Base-by-base conservation (phyloP, 1,284 basidiomycete genomes). In the Sanghuangporus sanghuang region DNA sequence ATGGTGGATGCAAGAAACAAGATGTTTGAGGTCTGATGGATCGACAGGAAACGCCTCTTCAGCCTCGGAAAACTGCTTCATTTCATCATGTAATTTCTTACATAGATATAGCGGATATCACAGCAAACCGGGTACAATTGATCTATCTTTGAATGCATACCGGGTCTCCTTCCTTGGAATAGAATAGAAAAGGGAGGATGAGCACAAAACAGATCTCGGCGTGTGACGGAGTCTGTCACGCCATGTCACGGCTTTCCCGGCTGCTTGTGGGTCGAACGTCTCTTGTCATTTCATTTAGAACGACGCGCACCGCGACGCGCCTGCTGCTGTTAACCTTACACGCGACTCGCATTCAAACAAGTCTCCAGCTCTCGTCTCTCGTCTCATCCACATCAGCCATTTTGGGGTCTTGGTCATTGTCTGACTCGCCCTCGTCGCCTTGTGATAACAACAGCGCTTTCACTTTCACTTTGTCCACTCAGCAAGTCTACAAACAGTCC, bases 1-100 rank as follows among this genome's bases (percentile, higher is more conserved):
- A 81, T 83, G 67, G 71, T 44, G 64, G 32, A 44, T 53, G 39
- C 61, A 39, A 16, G 6, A 7, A 32, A 23, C 9, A 52, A 27
- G 11, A 23, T 12, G 8, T 52, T 16, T 9, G 16, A 42, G 40
- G 40, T 2, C 11, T 9, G 11, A 42, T 2, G 27, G 27, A 52
- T 52, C 50, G 50, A 35, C 21, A 8, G 50, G 23, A 5, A 52
- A 52, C 50, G 27, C 3, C 23, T 52, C 50, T 21, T 52, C 12
- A 46, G 2, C 9, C 16, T n/a, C 21, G n/a, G 21, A 14, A 52
- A 35, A 52, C 32, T 36, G 38, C 4, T 36, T 32, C 35, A 54
- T 36, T n/a, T 38, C 27, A 27, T 18, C 32, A 32, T n/a, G 1
- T 54, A 9, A 35, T 14, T 36, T n/a, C n/a, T n/a, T n/a, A n/a